A percentile compares a stretch with the other conserved stretches of the same genome.
These are phyloP conservation scores for Haplosporangium sp. DNA, from an alignment of 371 early-diverging fungal genomes.

Conservation along the genomic window DNA sequence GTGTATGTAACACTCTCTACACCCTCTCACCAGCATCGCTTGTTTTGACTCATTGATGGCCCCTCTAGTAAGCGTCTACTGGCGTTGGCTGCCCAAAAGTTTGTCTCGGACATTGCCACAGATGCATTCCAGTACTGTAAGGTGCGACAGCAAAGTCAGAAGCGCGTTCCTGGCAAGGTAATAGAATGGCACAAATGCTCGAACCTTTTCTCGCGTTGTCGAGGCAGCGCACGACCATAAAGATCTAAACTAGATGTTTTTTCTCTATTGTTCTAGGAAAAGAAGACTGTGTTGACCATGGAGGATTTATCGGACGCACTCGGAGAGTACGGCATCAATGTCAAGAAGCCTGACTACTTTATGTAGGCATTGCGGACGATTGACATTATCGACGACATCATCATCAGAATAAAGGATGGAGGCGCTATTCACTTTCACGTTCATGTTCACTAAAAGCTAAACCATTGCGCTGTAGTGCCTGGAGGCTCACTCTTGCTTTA, in stretches of 20 bases:
- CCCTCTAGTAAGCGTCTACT: constrained; percentile 83
- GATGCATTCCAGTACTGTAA: constrained; percentile 95
- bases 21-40: background rate
- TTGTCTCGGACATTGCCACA: constrained; percentile 92
- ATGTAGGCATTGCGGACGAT: constrained; percentile 38
- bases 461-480: too few relatives aligned
- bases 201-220: background rate
- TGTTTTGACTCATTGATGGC: background rate
- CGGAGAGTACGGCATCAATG: constrained; percentile 93
- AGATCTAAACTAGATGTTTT: background rate
- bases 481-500: too few relatives aligned
- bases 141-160: constrained; percentile 81
- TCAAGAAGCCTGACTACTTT: constrained; percentile 95
- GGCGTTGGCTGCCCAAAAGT: constrained; percentile 95
- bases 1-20: too few relatives aligned
- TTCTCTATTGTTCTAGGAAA: constrained; percentile 62
- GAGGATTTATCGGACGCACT: constrained; percentile 93
- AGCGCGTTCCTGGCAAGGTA: constrained; percentile 57
- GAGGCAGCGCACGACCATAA: background rate
- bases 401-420: too few relatives aligned
- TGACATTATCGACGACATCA: too few relatives aligned
- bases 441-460: too few relatives aligned
- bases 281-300: constrained; percentile 89
- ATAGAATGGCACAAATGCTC: constrained; percentile 20
- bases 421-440: too few relatives aligned